Base-by-base conservation (phyloP, 768 basidiomycete species). In the Serendipita sp. region DNA sequence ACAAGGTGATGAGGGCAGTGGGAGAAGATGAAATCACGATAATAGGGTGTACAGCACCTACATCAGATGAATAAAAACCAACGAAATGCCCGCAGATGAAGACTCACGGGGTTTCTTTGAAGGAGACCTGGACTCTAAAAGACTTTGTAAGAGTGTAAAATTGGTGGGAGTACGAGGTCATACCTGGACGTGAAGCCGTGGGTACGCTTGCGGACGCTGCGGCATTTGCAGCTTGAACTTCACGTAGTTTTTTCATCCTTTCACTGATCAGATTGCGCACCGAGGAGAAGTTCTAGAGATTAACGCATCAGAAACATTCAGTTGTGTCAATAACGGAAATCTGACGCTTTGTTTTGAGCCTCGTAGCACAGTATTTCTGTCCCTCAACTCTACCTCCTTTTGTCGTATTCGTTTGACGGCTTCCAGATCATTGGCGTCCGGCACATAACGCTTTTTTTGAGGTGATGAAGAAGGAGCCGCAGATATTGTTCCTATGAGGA, bases 21-120 rank as follows among this genome's bases (percentile, higher is more conserved):
- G 93, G 93, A 16, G 88, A 93, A 0, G 93, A 95, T 0, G 94
- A 95, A 44, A 99, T 93, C 76, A 98, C 88, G 72, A 98, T 96
- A 69, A 99, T 98, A 0, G 95, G 95, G 73, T 87, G 87, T 68
- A 80, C 82, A 69, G 83, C 83, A 66, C 81, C 85, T 89, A 71
- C 4, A 24, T 5, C 7, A 38, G 34, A 38, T 7, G 31, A 56
- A 26, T 17, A 43, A 0, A 16, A 11, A 1, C 2, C 26, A 28
- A 33, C 58, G 13, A 42, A 16, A 61, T 11, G 34, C 17, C 20
- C 3, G 51, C 4, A 50, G 44, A 11, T 34, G 44, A 24, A 51
- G 11, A 77, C 85, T 65, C 69, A 85, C 87, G 80, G 42, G 84
- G 78, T 80, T 88, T 90, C 33, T 84, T 82, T 1, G 81, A 80